A percentile compares a stretch with the other conserved stretches of the same genome.
Evolutionary conservation across 768 basidiomycete genomes (phyloP).

Genomic region (Tricholoma matsutake): DNA sequence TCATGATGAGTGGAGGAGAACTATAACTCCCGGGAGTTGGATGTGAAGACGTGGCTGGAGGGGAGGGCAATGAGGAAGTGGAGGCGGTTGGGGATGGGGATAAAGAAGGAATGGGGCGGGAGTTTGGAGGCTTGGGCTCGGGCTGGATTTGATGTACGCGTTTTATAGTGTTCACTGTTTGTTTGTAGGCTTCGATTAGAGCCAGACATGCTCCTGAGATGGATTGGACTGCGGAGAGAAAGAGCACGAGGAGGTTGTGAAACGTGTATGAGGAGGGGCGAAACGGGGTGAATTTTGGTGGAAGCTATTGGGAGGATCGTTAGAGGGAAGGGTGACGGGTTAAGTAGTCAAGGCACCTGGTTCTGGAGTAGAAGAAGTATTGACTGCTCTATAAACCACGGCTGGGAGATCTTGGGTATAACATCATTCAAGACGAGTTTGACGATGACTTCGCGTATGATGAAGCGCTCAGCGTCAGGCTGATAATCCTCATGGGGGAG

Average conservation of each 20-base stretch:
- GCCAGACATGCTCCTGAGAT: constrained; percentile 68
- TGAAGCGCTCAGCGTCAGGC: constrained; percentile 74
- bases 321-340: constrained; percentile 2
- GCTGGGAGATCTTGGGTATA: constrained; percentile 70
- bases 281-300: constrained; percentile 23
- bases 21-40: constrained; percentile 33
- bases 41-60: constrained; percentile 8
- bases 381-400: constrained; percentile 84
- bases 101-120: constrained; percentile 2
- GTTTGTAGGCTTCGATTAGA: constrained; percentile 67
- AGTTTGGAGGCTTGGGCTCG: constrained; percentile 2
- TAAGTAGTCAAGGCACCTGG: constrained; percentile 23
- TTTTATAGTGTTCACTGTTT: constrained; percentile 60
- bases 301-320: constrained; percentile 9
- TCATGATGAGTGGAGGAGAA: constrained; percentile 40
- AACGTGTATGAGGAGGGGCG: constrained; percentile 34
- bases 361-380: constrained; percentile 66
- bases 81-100: constrained; percentile 17
- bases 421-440: constrained; percentile 70
- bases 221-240: constrained; percentile 72
- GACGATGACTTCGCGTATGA: constrained; percentile 81
- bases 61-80: constrained; percentile 25
- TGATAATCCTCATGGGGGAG: constrained; percentile 78
- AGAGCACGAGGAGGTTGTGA: constrained; percentile 53
- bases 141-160: constrained; percentile 49